Percentiles rank a stretch among this genome's conserved stretches.
These are phyloP conservation scores for Arachis monticola DNA, from an alignment of 331 rosid genomes.

Conservation along the genomic window DNA sequence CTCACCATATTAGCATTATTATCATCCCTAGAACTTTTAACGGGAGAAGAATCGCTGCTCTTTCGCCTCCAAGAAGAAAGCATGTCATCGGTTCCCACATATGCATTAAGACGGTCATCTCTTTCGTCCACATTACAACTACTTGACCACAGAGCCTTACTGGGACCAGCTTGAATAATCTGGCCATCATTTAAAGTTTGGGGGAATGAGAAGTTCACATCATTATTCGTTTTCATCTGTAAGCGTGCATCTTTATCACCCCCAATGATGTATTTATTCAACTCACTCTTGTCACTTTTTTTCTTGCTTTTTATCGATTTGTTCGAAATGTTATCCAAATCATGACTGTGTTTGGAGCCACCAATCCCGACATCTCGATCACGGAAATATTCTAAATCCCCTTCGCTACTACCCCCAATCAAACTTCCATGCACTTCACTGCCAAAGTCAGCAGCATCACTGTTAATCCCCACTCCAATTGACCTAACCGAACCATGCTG, in stretches of 20 bases:
- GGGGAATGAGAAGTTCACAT: slow-evolving; percentile 85
- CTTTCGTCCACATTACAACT: slow-evolving; percentile 63
- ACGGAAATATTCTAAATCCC: slow-evolving; percentile 72
- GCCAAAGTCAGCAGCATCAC: slow-evolving; percentile 89
- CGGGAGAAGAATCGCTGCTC: slow-evolving; percentile 84
- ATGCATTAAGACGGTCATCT: slow-evolving; percentile 62
- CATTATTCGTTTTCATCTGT: slow-evolving; percentile 57
- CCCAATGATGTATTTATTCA: slow-evolving; percentile 68
- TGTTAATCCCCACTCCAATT: slow-evolving; percentile 94
- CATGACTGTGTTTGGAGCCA: slow-evolving; percentile 60
- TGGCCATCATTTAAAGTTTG: slow-evolving; percentile 70
- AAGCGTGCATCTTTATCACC: slow-evolving; percentile 48
- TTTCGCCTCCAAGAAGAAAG: slow-evolving; percentile 76
- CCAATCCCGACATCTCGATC: slow-evolving; percentile 67
- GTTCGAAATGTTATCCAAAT: slow-evolving; percentile 58
- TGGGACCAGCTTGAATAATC: slow-evolving; percentile 59
- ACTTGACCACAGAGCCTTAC: slow-evolving; percentile 70
- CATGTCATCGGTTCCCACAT: slow-evolving; percentile 63
- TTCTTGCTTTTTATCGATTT: slow-evolving; percentile 55
- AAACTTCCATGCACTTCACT: slow-evolving; percentile 91
- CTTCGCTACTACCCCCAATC: slow-evolving; percentile 85
- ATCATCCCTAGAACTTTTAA: slow-evolving; percentile 74
- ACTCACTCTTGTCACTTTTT: slow-evolving; percentile 59
- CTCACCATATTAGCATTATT: slow-evolving; percentile 61
- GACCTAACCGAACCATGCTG: slow-evolving; percentile 95